Evolutionary conservation across 331 rosid species (phyloP).

Genomic region (Stylosanthes scabra): DNA sequence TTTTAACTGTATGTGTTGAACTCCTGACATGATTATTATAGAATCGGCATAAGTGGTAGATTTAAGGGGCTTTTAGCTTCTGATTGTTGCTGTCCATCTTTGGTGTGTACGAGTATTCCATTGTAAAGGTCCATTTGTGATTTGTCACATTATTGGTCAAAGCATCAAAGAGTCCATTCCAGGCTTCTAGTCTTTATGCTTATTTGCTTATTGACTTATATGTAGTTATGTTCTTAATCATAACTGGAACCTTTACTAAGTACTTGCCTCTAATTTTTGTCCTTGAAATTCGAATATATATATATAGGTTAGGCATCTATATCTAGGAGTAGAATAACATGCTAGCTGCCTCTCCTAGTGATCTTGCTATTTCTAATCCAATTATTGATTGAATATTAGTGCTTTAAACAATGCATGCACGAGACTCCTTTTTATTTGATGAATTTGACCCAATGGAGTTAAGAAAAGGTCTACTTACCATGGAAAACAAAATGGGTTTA

Average conservation of each 20-base stretch:
- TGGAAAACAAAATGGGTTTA: not conserved
- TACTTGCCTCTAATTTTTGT: constrained; percentile 24
- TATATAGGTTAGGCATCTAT: constrained; percentile 28
- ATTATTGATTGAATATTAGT: not conserved
- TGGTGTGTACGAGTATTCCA: constrained; percentile 6
- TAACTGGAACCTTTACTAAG: constrained; percentile 11
- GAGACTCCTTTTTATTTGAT: not conserved
- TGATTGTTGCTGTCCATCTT: constrained; percentile 8
- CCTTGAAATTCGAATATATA: constrained; percentile 36
- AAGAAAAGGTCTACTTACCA: not conserved
- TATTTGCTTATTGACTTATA: no score
- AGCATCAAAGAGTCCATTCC: constrained; percentile 13
- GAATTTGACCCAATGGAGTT: not conserved
- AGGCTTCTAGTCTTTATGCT: not conserved
- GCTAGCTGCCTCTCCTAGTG: not conserved
- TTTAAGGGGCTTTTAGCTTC: not conserved
- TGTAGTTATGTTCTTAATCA: no score
- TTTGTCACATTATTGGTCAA: constrained; percentile 28
- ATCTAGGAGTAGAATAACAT: constrained; percentile 9
- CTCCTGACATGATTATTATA: not conserved
- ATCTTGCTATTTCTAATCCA: constrained; percentile 5
- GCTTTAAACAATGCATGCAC: not conserved
- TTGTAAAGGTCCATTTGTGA: not conserved
- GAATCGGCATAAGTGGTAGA: constrained; percentile 24
- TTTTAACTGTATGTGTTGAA: no score